A percentile compares a stretch with the other conserved stretches of the same genome.
Conservation (phyloP, 2,329 filamentous ascomycete species). For the Trichophyton benhamiae region DNA sequence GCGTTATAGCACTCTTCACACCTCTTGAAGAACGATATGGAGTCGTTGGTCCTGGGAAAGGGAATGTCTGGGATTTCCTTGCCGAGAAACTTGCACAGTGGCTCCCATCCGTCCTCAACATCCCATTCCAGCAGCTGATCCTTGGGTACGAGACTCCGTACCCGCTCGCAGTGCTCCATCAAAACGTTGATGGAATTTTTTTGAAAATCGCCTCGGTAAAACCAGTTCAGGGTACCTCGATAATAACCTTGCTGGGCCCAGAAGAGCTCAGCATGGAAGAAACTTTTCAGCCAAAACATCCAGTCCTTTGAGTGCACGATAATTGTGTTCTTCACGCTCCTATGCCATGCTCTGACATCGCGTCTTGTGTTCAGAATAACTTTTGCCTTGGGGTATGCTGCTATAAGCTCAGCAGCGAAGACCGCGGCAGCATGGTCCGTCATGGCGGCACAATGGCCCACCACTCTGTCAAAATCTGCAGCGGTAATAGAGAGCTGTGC, state of each 20-base stretch:
- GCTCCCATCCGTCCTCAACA: slow-evolving; percentile 40
- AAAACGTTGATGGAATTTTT: not conserved
- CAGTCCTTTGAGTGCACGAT: not conserved
- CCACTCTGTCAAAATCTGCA: not conserved
- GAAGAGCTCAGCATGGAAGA: not conserved
- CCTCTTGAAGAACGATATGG: not conserved
- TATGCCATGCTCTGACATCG: slow-evolving; percentile 51
- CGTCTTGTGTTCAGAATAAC: slow-evolving; percentile 52
- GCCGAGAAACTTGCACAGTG: slow-evolving; percentile 32
- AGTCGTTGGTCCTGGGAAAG: slow-evolving; percentile 25
- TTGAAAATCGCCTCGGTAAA: not conserved
- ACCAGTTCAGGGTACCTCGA: not conserved
- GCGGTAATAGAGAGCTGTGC: not conserved
- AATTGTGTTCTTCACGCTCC: slow-evolving; percentile 21
- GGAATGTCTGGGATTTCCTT: slow-evolving; percentile 23
- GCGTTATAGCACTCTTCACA: not conserved
- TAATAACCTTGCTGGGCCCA: not conserved
- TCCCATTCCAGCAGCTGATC: slow-evolving; percentile 44
- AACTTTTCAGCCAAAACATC: not conserved
- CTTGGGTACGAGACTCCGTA: slow-evolving; percentile 36
- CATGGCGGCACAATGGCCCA: slow-evolving; percentile 35
- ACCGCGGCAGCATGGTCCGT: slow-evolving; percentile 57
- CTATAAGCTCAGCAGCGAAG: slow-evolving; percentile 57
- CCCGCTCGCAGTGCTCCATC: slow-evolving; percentile 40
- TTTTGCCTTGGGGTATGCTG: slow-evolving; percentile 61